Percentiles rank a stretch among this genome's conserved stretches.
Conservation (phyloP, 2,329 filamentous ascomycete species). For the Akanthomyces muscarius region DNA sequence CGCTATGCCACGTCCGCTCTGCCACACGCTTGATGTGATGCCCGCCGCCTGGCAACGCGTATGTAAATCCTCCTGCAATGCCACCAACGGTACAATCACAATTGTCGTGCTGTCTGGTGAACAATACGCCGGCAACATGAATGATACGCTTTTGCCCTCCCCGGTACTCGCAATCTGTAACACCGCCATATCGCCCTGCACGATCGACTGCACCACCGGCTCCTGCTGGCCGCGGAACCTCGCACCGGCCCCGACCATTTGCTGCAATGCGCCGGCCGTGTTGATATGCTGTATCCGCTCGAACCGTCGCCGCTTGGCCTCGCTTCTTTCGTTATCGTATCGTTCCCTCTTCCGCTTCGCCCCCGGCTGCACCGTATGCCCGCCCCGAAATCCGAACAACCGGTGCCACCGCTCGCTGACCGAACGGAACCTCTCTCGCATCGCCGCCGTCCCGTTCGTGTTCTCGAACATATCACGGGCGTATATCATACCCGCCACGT, state of each 20-base stretch:
- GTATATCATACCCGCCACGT: constrained; percentile 19
- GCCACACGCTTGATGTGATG: constrained; percentile 7
- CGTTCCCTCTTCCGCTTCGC: constrained; percentile 6
- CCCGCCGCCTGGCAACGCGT: neutral
- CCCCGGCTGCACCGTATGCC: neutral
- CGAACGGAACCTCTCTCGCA: constrained; percentile 17
- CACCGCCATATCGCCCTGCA: constrained; percentile 12
- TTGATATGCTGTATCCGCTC: neutral
- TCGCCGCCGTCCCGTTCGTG: constrained; percentile 1
- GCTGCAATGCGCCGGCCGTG: constrained; percentile 12
- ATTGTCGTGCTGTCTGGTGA: constrained; percentile 11
- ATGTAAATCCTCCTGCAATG: constrained; percentile 15
- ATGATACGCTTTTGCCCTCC: constrained; percentile 21
- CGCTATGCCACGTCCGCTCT: neutral
- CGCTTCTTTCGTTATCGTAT: neutral
- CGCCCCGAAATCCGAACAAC: constrained; percentile 18
- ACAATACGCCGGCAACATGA: constrained; percentile 21
- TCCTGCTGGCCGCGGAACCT: constrained; percentile 16
- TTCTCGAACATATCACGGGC: constrained; percentile 11
- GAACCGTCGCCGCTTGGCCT: constrained; percentile 7
- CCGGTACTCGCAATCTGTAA: constrained; percentile 19
- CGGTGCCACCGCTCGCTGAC: constrained; percentile 19
- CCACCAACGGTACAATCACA: constrained; percentile 18
- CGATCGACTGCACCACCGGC: constrained; percentile 17
- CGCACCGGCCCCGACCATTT: constrained; percentile 15